Evolutionary conservation across 208 protist genomes (phyloP).

Genomic region (Histomonas meleagridis): DNA sequence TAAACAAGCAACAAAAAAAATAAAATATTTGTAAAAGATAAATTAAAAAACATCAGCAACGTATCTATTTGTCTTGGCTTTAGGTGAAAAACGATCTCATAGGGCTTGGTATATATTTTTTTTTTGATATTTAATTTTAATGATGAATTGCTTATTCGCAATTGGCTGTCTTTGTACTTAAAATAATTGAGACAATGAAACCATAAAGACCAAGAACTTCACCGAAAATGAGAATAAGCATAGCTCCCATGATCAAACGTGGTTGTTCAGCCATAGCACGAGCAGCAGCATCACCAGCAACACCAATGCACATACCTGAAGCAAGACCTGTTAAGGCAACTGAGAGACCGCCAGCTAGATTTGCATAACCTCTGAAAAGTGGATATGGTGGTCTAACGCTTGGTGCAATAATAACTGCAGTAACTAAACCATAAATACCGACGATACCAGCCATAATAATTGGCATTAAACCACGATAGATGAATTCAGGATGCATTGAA

Average conservation of each 20-base stretch:
- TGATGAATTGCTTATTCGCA: too few relatives aligned
- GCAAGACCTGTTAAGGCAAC: not conserved
- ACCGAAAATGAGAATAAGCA: constrained; percentile 36
- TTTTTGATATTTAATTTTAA: too few relatives aligned
- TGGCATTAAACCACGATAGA: constrained; percentile 14
- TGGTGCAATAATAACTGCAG: not conserved
- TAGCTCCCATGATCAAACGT: constrained; percentile 1
- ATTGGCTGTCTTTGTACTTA: too few relatives aligned
- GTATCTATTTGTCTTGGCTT: too few relatives aligned
- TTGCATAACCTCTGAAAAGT: not conserved
- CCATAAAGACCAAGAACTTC: constrained; percentile 38
- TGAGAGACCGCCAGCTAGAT: not conserved
- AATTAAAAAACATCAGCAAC: too few relatives aligned
- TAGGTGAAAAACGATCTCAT: too few relatives aligned
- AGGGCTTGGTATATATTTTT: too few relatives aligned
- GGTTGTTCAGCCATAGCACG: not conserved
- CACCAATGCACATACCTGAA: constrained; percentile 1
- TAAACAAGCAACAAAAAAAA: too few relatives aligned
- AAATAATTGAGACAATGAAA: constrained; percentile 25
- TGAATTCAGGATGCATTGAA: not conserved
- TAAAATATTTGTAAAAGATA: too few relatives aligned
- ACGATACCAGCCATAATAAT: constrained; percentile 39
- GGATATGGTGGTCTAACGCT: not conserved
- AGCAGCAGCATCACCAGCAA: constrained; percentile 19
- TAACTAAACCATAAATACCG: constrained; percentile 36